These are phyloP conservation scores for Hortaea werneckii DNA, from an alignment of 2,329 filamentous ascomycete genomes.

Conservation along the genomic window DNA sequence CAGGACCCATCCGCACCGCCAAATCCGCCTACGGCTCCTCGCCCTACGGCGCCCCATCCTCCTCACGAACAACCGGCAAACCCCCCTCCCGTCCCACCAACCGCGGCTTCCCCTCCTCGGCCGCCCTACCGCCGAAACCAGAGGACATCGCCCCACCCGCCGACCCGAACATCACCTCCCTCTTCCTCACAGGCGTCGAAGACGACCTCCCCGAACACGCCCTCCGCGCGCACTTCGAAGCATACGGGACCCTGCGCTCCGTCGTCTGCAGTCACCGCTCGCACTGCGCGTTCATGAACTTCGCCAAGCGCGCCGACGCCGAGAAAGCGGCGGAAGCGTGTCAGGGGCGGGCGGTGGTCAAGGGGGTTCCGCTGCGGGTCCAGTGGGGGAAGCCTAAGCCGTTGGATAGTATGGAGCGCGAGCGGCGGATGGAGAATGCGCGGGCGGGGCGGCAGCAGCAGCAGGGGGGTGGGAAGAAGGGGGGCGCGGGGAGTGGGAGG, in stretches of 20 bases:
- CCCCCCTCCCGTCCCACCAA: slow-evolving; percentile 38
- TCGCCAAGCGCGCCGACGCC: slow-evolving; percentile 70
- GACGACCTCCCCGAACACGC: slow-evolving; percentile 92
- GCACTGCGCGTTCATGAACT: slow-evolving; percentile 98
- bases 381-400: slow-evolving; percentile 91
- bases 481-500: slow-evolving; percentile 14
- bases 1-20: slow-evolving; percentile 70
- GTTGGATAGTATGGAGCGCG: slow-evolving; percentile 81
- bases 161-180: slow-evolving; percentile 78
- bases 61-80: slow-evolving; percentile 23
- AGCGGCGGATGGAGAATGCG: slow-evolving; percentile 71
- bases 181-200: slow-evolving; percentile 91
- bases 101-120: slow-evolving; percentile 56
- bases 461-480: slow-evolving; percentile 11
- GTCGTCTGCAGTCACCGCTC: slow-evolving; percentile 94
- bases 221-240: slow-evolving; percentile 79
- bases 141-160: slow-evolving; percentile 78
- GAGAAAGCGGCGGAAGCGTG: slow-evolving; percentile 77
- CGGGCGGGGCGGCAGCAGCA: slow-evolving; percentile 58
- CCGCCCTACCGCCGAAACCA: slow-evolving; percentile 67
- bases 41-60: slow-evolving; percentile 22
- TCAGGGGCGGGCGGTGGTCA: slow-evolving; percentile 79
- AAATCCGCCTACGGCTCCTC: slow-evolving; percentile 25
- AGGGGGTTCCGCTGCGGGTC: slow-evolving; percentile 80
- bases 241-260: slow-evolving; percentile 81